Evolutionary conservation across 768 basidiomycete genomes (phyloP).

Genomic region (Harrya chromipes): DNA sequence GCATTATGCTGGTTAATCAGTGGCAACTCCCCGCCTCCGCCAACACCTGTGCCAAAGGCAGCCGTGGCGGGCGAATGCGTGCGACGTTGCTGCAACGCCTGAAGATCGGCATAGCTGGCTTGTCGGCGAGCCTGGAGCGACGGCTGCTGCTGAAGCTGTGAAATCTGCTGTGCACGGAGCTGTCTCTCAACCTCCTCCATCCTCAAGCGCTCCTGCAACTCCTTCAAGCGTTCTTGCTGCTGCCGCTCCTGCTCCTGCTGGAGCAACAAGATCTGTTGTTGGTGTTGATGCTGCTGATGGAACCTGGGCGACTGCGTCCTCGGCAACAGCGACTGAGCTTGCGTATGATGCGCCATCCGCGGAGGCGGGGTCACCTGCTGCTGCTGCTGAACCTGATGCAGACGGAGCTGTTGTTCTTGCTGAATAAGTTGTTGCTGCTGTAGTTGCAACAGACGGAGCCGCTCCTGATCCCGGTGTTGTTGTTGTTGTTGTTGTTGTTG

Average conservation of each 20-base stretch:
- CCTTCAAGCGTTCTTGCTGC: conserved; percentile 53
- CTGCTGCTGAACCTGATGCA: conserved; percentile 38
- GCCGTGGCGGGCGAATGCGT: conserved; percentile 47
- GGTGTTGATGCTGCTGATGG: conserved; percentile 70
- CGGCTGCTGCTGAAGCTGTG: conserved; percentile 43
- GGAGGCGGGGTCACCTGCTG: conserved; percentile 59
- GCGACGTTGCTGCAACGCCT: conserved; percentile 48
- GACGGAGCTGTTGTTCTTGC: conserved; percentile 35
- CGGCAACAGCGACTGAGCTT: conserved; percentile 33
- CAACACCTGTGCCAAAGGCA: conserved; percentile 25
- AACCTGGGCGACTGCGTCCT: conserved; percentile 78
- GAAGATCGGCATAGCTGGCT: conserved; percentile 47
- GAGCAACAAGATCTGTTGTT: conserved; percentile 64
- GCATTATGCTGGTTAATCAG: conserved; percentile 50
- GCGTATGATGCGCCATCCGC: conserved; percentile 51
- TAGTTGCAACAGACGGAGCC: conserved; percentile 40
- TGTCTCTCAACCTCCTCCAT: conserved; percentile 68
- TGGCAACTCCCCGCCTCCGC: conserved; percentile 30
- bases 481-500: conserved; percentile 35
- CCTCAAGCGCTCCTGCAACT: conserved; percentile 61
- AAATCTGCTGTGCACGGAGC: conserved; percentile 50
- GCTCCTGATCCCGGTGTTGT: conserved; percentile 42
- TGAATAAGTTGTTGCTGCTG: conserved; percentile 39
- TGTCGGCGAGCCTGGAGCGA: conserved; percentile 37
- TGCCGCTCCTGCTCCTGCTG: conserved; percentile 67